Evolutionary conservation across 2,329 filamentous ascomycete species (phyloP), one percentile per base, ranked within the genome.

Genomic region (Exophiala sp.): DNA sequence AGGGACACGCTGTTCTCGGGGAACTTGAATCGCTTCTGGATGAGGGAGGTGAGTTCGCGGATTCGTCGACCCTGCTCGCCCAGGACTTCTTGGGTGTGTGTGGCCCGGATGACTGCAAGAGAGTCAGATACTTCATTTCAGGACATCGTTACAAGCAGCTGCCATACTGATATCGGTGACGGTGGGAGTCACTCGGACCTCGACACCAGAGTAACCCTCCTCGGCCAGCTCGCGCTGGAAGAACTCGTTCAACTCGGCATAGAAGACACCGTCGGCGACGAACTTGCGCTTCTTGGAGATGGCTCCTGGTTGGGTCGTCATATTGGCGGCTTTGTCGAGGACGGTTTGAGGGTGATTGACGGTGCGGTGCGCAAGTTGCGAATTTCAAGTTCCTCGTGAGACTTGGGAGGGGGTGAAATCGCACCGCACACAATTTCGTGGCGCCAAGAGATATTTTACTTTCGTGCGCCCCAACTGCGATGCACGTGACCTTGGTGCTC

Each of bases 21-120:
- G 86, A 98, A 98, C 83, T 96, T 96, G 88, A 98, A 98, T 72
- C 93, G 90, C 87, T 98, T 97, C 82, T 98, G 94, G 82, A 98
- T 98, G 73, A 98, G 86, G 70, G 89, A 96, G 73, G 93, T 98
- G 77, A 98, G 89, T 83, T 98, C 93, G 75, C 93, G 91, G 77
- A 98, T 98, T 80, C 93, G 88, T 80, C 93, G 90, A 70, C 93
- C 93, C 83, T 98, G 93, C 85, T 98, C 93, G 72, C 93, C 93
- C 70, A 98, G 88, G 66, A 98, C 94, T 81, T 98, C 94, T 81
- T 98, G 93, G 72, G 93, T 98, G 85, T 98, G 93, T 71, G 93
- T 98, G 72, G 93, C 93, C 76, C 93, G 93, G 82, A 98, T 95
- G 83, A 98, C 75, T 78, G 62, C 10, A 34, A 27, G 10, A 32